These are phyloP conservation scores for Phlyctochytrium bullatum DNA, from an alignment of 192 early-diverging fungal species.

Conservation along the genomic window DNA sequence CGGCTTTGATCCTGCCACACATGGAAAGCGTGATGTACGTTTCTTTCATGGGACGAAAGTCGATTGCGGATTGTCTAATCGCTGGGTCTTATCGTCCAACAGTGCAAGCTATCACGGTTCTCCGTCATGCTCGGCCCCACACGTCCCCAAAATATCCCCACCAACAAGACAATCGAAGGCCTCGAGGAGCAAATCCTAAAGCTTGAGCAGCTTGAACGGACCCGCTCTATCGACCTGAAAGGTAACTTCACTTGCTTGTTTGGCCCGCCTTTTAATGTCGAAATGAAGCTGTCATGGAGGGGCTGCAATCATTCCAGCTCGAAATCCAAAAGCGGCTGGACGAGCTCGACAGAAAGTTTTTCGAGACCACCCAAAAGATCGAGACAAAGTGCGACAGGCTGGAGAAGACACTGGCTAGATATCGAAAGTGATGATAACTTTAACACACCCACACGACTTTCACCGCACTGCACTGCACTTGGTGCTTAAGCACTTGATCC, in stretches of 20 bases:
- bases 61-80: background rate
- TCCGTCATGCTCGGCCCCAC: constrained; percentile 37
- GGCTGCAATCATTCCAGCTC: constrained; percentile 43
- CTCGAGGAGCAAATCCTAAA: constrained; percentile 47
- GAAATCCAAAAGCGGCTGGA: constrained; percentile 49
- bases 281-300: constrained; percentile 48
- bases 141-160: constrained; percentile 39
- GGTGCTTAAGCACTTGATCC: no score
- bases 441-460: no score
- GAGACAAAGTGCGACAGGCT: constrained; percentile 47
- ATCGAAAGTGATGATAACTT: constrained; percentile 45
- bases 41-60: background rate
- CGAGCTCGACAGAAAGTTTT: constrained; percentile 46
- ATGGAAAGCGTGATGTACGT: constrained; percentile 43
- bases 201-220: constrained; percentile 45
- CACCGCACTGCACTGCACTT: no score
- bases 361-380: constrained; percentile 37
- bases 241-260: constrained; percentile 22
- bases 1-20: constrained; percentile 48
- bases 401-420: constrained; percentile 43
- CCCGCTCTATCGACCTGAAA: constrained; percentile 51
- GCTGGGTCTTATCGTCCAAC: background rate
- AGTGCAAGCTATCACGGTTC: constrained; percentile 50
- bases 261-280: background rate
- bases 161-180: constrained; percentile 39